Base-by-base conservation (phyloP, 129 eudicot genomes). In the Chrysanthemum makinoi region DNA sequence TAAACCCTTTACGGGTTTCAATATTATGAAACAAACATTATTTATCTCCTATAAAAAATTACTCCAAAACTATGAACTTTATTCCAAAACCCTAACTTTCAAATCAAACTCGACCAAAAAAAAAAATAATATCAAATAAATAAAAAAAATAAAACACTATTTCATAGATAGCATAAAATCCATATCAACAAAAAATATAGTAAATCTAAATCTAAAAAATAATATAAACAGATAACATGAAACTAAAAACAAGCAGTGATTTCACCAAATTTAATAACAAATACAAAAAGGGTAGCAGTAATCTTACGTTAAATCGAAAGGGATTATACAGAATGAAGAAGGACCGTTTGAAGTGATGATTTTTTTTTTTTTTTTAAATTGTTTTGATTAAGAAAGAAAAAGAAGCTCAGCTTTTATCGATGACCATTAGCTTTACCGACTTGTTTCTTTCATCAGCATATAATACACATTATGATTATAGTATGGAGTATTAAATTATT, bases 401-500 rank as follows among this genome's bases (percentile, higher is more conserved):
- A 7, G 15, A 26, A 60, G 43, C 46, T 60, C 43, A 60, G 44
- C 65, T 60, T 60, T 60, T 60, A 26, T 60, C 46, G 65, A 39
- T 39, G 46, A 60, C 65, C 65, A 60, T 60, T 26, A 60, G 26
- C 39, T 60, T 60, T 60, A 60, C 65, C 65, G 65, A 60, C 65
- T 8, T 35, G 9, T 35, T 35, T 35, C 9, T 35, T 60, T 22
- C 65, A 14, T 26, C 62, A 33, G 62, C 33, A 39, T 39, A 39
- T 54, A 39, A 56, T 16, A 57, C 10, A 57, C 62, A 20, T 4
- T 6, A 57, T 57, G 8, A 5, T 56, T 39, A 39, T 35, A 26
- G 0, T 26, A 26, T 3, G 4, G 4, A 26, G 4, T 26, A 26
- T 26, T 26, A 26, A 1, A 26, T 26, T 26, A 26, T 26, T 26